These are phyloP conservation scores for Malus hybrid DNA, from an alignment of 331 rosid genomes.

Conservation along the genomic window DNA sequence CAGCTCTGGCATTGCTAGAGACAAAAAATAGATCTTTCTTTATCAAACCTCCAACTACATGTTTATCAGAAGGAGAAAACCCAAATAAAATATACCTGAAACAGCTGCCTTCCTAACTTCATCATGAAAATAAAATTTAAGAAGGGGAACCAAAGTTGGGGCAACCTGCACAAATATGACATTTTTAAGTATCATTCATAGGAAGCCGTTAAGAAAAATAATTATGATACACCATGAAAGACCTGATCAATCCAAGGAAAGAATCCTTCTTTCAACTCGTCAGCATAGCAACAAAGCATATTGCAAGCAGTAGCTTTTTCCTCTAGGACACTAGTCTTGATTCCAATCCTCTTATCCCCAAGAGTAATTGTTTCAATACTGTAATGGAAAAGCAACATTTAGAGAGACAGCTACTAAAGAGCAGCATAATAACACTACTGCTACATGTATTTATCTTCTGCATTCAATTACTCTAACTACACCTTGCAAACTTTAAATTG, in stretches of 20 bases:
- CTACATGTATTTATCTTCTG: neutral
- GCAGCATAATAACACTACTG: neutral
- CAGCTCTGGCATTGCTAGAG: slow-evolving; percentile 92
- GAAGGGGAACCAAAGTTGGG: slow-evolving; percentile 84
- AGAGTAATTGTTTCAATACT: slow-evolving; percentile 97
- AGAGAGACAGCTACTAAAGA: neutral
- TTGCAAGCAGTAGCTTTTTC: slow-evolving; percentile 99
- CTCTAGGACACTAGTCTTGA: slow-evolving; percentile 91
- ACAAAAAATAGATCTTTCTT: slow-evolving; percentile 4
- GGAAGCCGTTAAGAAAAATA: neutral
- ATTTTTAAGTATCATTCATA: neutral
- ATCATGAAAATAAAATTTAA: slow-evolving; percentile 92
- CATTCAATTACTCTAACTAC: neutral
- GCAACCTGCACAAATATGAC: slow-evolving; percentile 60
- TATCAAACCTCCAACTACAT: slow-evolving; percentile 9
- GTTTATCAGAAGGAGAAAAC: too few species aligned
- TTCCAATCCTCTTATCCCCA: slow-evolving; percentile 94
- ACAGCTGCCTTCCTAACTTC: slow-evolving; percentile 98
- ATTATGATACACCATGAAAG: slow-evolving; percentile 8
- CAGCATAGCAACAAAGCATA: slow-evolving; percentile 97
- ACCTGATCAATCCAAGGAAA: slow-evolving; percentile 99
- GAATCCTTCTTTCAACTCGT: slow-evolving; percentile 94
- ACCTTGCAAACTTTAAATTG: neutral
- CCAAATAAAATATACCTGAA: slow-evolving; percentile 45
- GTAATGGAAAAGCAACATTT: slow-evolving; percentile 22